Percentiles rank a stretch among this genome's conserved stretches.
Conservation (phyloP, 2,329 filamentous ascomycete genomes). For the Colletotrichum lini region DNA sequence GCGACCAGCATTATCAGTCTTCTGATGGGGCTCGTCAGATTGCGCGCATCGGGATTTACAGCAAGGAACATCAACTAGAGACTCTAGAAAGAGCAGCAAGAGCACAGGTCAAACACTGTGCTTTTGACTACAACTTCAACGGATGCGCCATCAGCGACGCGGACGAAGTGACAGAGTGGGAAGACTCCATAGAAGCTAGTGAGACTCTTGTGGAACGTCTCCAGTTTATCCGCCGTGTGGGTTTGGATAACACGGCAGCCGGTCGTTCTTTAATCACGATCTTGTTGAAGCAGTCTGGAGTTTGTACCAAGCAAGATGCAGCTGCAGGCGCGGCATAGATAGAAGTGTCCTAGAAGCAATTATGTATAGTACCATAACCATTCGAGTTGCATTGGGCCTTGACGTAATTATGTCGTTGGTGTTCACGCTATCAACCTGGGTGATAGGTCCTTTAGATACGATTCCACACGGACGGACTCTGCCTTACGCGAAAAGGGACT, state of each 20-base stretch:
- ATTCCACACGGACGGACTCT: not conserved
- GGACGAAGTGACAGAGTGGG: slow-evolving; percentile 2
- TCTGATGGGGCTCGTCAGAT: not conserved
- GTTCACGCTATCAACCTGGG: not conserved
- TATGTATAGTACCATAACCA: not conserved
- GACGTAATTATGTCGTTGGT: not conserved
- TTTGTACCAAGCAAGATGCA: not conserved
- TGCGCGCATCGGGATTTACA: not conserved
- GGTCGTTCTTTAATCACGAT: slow-evolving; percentile 10
- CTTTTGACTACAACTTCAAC: not conserved
- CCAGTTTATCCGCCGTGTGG: not conserved
- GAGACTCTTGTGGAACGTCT: not conserved
- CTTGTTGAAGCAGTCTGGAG: not conserved
- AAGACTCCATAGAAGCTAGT: not conserved
- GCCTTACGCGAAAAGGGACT: not conserved
- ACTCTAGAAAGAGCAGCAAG: not conserved
- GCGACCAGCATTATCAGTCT: not conserved
- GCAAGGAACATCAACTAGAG: not conserved
- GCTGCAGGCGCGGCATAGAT: not conserved
- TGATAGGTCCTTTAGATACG: not conserved
- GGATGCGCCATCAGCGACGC: not conserved
- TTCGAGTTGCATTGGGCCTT: not conserved
- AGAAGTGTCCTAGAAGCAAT: not conserved
- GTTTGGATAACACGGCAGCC: not conserved
- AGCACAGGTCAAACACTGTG: not conserved